Evolutionary conservation across 2,329 filamentous ascomycete species (phyloP).

Genomic region (Ophiocordyceps camponoti-rufipedis): DNA sequence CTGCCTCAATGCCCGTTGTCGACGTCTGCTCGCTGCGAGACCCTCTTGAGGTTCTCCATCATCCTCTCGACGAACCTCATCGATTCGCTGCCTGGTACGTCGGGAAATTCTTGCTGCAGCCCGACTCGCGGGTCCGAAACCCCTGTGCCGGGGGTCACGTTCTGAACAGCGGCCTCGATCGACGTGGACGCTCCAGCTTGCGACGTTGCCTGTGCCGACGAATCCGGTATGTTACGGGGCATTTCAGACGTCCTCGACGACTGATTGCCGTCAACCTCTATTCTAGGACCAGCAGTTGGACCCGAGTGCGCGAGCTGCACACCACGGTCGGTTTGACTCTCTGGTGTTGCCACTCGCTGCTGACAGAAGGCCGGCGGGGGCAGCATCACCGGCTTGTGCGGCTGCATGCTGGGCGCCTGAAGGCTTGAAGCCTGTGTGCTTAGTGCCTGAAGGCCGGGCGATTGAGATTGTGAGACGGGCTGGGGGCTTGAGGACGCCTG

Average conservation of each 20-base stretch:
- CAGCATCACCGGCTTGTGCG: not conserved
- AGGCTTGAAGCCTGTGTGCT: not conserved
- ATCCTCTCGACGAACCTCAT: slow-evolving; percentile 32
- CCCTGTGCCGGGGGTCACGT: no score
- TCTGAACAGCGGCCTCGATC: no score
- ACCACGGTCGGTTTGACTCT: not conserved
- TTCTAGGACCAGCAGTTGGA: not conserved
- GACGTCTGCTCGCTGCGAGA: slow-evolving; percentile 8
- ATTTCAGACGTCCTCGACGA: no score
- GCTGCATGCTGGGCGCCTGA: not conserved
- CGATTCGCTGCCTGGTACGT: slow-evolving; percentile 24
- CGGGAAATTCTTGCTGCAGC: slow-evolving; percentile 17
- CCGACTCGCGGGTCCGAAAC: not conserved
- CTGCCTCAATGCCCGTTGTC: not conserved
- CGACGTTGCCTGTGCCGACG: not conserved
- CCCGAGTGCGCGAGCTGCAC: no score
- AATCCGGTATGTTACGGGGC: no score
- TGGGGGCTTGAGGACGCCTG: not conserved
- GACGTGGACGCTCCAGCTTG: not conserved
- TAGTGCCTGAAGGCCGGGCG: not conserved
- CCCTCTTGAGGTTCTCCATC: slow-evolving; percentile 29
- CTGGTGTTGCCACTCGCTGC: not conserved
- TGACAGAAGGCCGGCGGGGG: not conserved
- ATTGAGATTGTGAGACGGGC: not conserved
- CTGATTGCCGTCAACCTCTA: not conserved